Percentiles rank a stretch among this genome's conserved stretches.
Conservation (phyloP, 257 asterid species). For the Solanum bulbocastanum region DNA sequence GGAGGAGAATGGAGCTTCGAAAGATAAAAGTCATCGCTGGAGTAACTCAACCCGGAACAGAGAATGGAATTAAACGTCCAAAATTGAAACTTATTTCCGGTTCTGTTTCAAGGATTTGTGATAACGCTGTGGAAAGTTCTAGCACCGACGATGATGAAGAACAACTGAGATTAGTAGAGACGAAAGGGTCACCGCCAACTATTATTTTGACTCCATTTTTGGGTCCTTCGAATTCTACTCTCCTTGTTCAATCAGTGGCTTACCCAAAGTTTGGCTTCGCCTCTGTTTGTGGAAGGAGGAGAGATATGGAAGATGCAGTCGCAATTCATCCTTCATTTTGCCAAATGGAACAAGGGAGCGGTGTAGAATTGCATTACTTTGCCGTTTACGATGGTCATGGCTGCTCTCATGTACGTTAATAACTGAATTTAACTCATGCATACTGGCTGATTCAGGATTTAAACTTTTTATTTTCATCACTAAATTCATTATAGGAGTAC, state of each 20-base stretch:
- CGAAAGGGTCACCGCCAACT: neutral
- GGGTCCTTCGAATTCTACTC: neutral
- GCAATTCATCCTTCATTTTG: slow-evolving; percentile 50
- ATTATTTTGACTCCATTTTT: slow-evolving; percentile 2
- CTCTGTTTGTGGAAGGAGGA: slow-evolving; percentile 60
- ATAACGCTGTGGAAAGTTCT: slow-evolving; percentile 11
- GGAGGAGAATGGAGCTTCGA: slow-evolving; percentile 47
- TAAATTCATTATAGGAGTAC: too few species aligned
- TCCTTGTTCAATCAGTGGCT: neutral
- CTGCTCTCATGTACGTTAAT: slow-evolving; percentile 58
- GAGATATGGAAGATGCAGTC: slow-evolving; percentile 80
- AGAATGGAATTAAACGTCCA: slow-evolving; percentile 20
- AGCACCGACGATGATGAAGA: neutral
- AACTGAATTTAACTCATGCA: neutral
- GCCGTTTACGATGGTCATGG: slow-evolving; percentile 84
- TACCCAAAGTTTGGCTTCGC: slow-evolving; percentile 45
- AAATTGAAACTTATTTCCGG: slow-evolving; percentile 12
- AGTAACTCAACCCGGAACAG: neutral
- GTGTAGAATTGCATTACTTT: slow-evolving; percentile 31
- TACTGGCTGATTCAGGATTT: neutral
- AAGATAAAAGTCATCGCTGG: slow-evolving; percentile 18
- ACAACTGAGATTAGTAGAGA: neutral
- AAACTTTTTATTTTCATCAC: neutral
- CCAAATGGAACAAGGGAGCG: slow-evolving; percentile 2
- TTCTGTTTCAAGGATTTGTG: slow-evolving; percentile 7